Base-by-base conservation (phyloP, 140 eudicot species). In the Bidens hawaiensis region DNA sequence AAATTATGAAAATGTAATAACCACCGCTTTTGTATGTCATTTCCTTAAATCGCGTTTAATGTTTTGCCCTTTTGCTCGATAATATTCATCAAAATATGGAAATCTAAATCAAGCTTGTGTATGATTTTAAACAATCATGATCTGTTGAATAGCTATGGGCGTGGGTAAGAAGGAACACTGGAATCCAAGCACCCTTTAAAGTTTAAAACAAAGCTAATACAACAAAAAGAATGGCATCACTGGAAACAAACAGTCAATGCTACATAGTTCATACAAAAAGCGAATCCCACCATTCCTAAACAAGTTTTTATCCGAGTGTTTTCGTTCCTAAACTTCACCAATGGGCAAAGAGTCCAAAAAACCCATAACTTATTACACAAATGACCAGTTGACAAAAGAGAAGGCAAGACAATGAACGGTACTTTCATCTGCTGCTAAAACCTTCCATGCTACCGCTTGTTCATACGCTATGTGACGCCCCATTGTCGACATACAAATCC, bases 371-470 rank as follows among this genome's bases (percentile, higher is more conserved):
- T 8, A 11, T 41, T 64, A 89, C 69, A 87, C 85, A 53, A 93
- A 93, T 10, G 99, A 93, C 99, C 96, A 93, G 62, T 93, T 93
- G 17, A 85, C 72, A 67, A 93, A 93, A 50, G 88, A 78, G 72
- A 88, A 81, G 42, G 96, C 96, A 3, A 93, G 79, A 73, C 97
- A 88, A 68, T 93, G 99, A 30, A 73, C 69, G 5, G 76, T 78
- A 30, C 81, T 78, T 24, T 93, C 99, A 16, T 79, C 94, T 0
- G 84, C 75, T 14, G 79, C 70, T 25, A 93, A 78, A 70, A 93
- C 99, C 67, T 93, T 88, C 96, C 96, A 93, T 24, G 94, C 99
- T 4, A 88, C 75, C 15, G 97, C 97, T 58, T 88, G 94, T 49
- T 88, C 99, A 15, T 82, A 93, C 0, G 99, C 69, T 2, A 88